Evolutionary conservation across 805 yeast species (phyloP).

Genomic region (Starmerella geochares): DNA sequence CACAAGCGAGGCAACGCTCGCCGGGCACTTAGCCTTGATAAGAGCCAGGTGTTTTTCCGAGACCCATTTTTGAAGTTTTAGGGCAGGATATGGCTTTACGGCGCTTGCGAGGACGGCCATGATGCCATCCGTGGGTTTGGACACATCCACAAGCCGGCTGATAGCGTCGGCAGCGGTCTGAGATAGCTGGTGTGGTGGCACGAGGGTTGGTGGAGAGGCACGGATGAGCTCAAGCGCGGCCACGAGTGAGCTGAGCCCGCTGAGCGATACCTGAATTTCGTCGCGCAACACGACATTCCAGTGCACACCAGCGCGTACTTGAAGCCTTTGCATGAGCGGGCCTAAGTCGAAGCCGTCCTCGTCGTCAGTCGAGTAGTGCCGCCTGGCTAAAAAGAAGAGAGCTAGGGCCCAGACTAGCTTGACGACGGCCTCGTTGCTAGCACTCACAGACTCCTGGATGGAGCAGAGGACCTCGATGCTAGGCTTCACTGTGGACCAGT

Average conservation of each 20-base stretch:
- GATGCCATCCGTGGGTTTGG: slow-evolving; percentile 19
- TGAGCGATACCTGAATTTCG: slow-evolving; percentile 10
- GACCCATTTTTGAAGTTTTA: slow-evolving; percentile 40
- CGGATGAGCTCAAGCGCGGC: slow-evolving; percentile 14
- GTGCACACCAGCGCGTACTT: slow-evolving; percentile 19
- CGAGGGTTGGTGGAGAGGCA: slow-evolving; percentile 7
- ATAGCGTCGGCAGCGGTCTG: slow-evolving; percentile 27
- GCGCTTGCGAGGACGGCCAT: slow-evolving; percentile 35
- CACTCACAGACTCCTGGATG: slow-evolving; percentile 18
- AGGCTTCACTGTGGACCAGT: slow-evolving; percentile 18
- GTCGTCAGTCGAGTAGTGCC: slow-evolving; percentile 17
- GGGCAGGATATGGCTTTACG: slow-evolving; percentile 38
- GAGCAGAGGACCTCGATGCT: slow-evolving; percentile 20
- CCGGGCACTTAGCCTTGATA: slow-evolving; percentile 66
- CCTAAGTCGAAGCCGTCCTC: slow-evolving; percentile 14
- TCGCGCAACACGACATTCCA: slow-evolving; percentile 19
- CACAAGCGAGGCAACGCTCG: slow-evolving; percentile 48
- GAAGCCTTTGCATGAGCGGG: slow-evolving; percentile 17
- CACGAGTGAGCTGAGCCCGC: slow-evolving; percentile 13
- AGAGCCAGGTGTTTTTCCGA: slow-evolving; percentile 42
- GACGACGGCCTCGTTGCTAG: slow-evolving; percentile 3
- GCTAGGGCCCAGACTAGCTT: slow-evolving; percentile 30
- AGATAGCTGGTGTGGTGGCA: slow-evolving; percentile 14
- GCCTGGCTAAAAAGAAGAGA: slow-evolving; percentile 23
- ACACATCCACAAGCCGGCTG: slow-evolving; percentile 12